phyloP scores from a whole-genome alignment of 441 rosid species.

The Arabidopsis lyrata region DNA sequence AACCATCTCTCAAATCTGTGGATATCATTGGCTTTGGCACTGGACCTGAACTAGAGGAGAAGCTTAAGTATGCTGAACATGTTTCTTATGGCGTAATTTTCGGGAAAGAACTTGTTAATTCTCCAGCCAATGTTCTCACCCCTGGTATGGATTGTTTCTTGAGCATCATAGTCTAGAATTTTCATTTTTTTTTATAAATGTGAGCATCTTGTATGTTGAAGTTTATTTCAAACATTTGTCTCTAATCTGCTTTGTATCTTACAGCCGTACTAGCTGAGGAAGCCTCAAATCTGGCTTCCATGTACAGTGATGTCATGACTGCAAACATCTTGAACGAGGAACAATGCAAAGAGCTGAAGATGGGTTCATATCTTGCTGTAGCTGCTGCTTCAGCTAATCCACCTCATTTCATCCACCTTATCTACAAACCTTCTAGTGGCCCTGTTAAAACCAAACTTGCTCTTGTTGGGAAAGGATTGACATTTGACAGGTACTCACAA shows the following conservation, averaged over 20 bases:
- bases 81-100: conserved; percentile 79
- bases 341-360: conserved; percentile 85
- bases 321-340: conserved; percentile 77
- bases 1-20: conserved; percentile 67
- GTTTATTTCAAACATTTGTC: neutral
- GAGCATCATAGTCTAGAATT: neutral
- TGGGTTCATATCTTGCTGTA: conserved; percentile 95
- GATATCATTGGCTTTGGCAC: conserved; percentile 88
- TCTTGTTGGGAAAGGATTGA: conserved; percentile 92
- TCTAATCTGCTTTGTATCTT: conserved; percentile 38
- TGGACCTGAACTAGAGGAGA: conserved; percentile 78
- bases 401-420: conserved; percentile 84
- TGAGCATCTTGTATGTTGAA: neutral
- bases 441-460: conserved; percentile 82
- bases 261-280: conserved; percentile 87
- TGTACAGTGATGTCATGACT: conserved; percentile 71
- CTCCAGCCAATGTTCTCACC: conserved; percentile 94
- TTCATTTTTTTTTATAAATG: too few relatives aligned
- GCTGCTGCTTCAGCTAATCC: conserved; percentile 93
- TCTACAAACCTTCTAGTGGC: conserved; percentile 85
- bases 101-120: conserved; percentile 86
- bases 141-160: conserved; percentile 62
- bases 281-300: conserved; percentile 85
- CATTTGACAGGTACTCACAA: conserved; percentile 80
- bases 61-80: conserved; percentile 78